Base-by-base conservation (phyloP, 164 flowering plant genomes). In the Aristolochia fimbriata region DNA sequence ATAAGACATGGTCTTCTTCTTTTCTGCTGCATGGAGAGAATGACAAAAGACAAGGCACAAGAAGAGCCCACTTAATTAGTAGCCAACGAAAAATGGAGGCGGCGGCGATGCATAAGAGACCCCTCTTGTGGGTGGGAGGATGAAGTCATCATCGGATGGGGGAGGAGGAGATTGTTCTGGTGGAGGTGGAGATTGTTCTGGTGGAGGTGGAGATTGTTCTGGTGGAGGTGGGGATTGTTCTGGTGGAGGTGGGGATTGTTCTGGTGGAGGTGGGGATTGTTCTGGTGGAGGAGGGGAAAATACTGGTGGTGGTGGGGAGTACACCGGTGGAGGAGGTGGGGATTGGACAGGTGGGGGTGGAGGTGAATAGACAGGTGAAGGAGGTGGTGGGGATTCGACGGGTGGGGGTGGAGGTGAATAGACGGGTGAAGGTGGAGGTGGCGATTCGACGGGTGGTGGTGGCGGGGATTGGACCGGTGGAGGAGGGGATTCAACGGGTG, bases 221-320 rank as follows among this genome's bases (percentile, higher is more conserved):
- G 46, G 37, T 16, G 59, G 59, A 8, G 59, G 59, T 57, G 59
- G 51, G 17, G 51, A 48, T 4, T 16, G 4, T 0, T 16, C 9
- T 15, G 72, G 78, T 12, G 74, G 60, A 4, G 61, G 54, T 7
- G 65, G 59, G 5, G 69, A 51, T 23, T 43, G 59, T 2, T 41
- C 21, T 19, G 65, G 56, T 27, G 70, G 68, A 30, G 63, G 45
- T 11, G 31, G 55, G 15, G 62, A 58, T 7, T 58, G n/a, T n/a
- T n/a, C n/a, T 55, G 10, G 31, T 49, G n/a, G n/a, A n/a, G n/a
- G n/a, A n/a, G n/a, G n/a, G n/a, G n/a, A n/a, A n/a, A n/a, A n/a
- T n/a, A n/a, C n/a, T 4, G 55, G 55, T n/a, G 67, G 47, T 23
- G 66, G 49, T 4, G 59, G 37, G 15, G 46, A 3, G 52, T 55